Base-by-base conservation (phyloP, 768 basidiomycete species). In the Imleria badia region DNA sequence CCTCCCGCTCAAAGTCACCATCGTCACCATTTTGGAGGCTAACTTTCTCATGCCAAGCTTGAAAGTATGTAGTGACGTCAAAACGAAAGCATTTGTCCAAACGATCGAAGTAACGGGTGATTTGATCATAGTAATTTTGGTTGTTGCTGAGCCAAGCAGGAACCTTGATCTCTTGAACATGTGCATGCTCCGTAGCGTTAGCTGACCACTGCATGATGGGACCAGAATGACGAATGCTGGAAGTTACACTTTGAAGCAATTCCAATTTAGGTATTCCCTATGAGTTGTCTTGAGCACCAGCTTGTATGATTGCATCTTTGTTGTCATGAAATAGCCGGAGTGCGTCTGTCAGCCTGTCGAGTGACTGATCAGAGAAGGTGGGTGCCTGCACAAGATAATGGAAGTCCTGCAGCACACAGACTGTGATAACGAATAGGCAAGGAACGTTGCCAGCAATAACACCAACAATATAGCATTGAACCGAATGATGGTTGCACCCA, bases 311-410 rank as follows among this genome's bases (percentile, higher is more conserved):
- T 3, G 73, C 60, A 11, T 59, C 39, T 45, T 77, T 77, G 60
- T 75, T 61, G 3, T 48, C 30, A 54, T 80, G 77, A 54, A 79
- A 80, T 1, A 19, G 17, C 1, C 55, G 13, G 1, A 77, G 64
- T 0, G 70, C 62, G 0, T 60, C 48, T 15, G 45, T 20, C 8
- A 45, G 12, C 14, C 20, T 33, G 13, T 6, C 5, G 3, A 46
- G 33, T 1, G 20, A 46, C 1, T 35, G 2, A 15, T 46, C 20
- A 11, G 33, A 34, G 20, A 46, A 46, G 1, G 15, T 9, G 2
- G 20, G 33, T 14, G 45, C 45, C 6, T 46, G n/a, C 0, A 12
- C 30, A 12, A 30, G 30, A 14, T n/a, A 31, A 19, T 3, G 2
- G 6, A 45, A 45, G 14, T 22, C 4, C 10, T 30, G 6, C 15